These are phyloP conservation scores for Huntiella abstrusa DNA, from an alignment of 2,329 filamentous ascomycete genomes.

Conservation along the genomic window DNA sequence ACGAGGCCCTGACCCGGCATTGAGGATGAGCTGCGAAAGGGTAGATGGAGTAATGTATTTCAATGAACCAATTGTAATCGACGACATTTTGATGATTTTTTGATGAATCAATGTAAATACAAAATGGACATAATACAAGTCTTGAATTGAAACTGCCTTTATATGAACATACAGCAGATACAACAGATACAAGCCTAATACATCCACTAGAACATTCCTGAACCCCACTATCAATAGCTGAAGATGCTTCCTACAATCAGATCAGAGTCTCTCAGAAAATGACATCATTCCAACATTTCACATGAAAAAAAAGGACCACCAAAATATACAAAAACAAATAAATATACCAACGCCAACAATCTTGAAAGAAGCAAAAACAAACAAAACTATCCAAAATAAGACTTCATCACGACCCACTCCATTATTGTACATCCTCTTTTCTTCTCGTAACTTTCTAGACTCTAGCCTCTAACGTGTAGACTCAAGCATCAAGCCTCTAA, in stretches of 20 bases:
- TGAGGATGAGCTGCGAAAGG: conserved; percentile 47
- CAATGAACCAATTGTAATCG: conserved; percentile 44
- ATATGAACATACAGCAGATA: no score
- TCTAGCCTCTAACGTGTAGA: background rate
- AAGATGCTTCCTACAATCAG: no score
- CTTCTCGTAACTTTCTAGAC: background rate
- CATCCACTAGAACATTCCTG: no score
- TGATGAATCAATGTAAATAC: background rate
- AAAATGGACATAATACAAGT: conserved; percentile 2
- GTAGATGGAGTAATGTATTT: conserved; percentile 47
- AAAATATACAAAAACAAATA: conserved; percentile 1
- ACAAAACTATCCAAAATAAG: background rate
- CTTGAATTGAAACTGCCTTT: no score
- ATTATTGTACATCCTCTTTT: conserved; percentile 5
- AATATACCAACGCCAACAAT: background rate
- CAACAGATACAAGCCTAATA: no score
- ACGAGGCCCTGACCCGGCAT: conserved; percentile 20
- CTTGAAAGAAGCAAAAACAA: background rate
- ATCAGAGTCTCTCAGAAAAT: no score
- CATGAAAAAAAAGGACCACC: background rate
- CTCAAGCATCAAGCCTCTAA: no score
- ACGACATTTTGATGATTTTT: conserved; percentile 23
- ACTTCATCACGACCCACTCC: background rate
- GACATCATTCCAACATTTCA: background rate
- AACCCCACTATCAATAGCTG: no score